Conservation (phyloP, 768 basidiomycete genomes). For the Thelephora aurantiotincta region DNA sequence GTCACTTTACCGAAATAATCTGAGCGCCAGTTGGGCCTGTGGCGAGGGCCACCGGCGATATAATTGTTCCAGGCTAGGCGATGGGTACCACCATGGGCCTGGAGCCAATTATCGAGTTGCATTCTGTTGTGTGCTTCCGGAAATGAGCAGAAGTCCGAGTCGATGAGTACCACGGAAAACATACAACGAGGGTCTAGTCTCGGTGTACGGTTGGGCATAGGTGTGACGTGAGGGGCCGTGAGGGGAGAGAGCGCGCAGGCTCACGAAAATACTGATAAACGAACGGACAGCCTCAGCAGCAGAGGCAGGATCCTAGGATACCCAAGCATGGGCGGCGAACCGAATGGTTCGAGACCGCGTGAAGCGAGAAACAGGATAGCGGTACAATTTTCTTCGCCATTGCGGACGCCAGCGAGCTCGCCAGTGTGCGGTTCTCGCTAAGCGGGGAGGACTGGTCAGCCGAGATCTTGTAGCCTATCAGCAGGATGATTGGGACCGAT, state of each 20-base stretch:
- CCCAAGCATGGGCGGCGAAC: too few relatives aligned
- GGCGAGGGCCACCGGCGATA: conserved; percentile 11
- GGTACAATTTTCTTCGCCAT: too few relatives aligned
- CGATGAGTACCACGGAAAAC: neutral
- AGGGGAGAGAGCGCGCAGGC: neutral
- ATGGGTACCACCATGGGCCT: conserved; percentile 12
- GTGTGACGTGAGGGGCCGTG: neutral
- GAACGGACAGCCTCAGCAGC: too few relatives aligned
- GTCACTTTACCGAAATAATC: conserved; percentile 13
- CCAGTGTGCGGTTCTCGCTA: neutral
- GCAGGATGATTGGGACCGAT: too few relatives aligned
- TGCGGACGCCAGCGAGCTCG: neutral
- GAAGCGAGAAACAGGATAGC: too few relatives aligned
- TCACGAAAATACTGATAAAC: too few relatives aligned
- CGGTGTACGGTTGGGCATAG: neutral
- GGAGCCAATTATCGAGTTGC: conserved; percentile 19
- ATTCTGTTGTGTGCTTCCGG: conserved; percentile 15
- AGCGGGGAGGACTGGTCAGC: neutral
- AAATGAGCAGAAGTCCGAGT: neutral
- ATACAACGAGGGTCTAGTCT: neutral
- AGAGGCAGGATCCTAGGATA: too few relatives aligned
- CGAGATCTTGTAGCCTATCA: too few relatives aligned
- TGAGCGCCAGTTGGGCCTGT: conserved; percentile 15
- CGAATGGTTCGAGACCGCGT: too few relatives aligned
- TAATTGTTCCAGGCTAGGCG: conserved; percentile 13